Evolutionary conservation across 116 monocot genomes (phyloP).

Genomic region (Trichopus zeylanicus): DNA sequence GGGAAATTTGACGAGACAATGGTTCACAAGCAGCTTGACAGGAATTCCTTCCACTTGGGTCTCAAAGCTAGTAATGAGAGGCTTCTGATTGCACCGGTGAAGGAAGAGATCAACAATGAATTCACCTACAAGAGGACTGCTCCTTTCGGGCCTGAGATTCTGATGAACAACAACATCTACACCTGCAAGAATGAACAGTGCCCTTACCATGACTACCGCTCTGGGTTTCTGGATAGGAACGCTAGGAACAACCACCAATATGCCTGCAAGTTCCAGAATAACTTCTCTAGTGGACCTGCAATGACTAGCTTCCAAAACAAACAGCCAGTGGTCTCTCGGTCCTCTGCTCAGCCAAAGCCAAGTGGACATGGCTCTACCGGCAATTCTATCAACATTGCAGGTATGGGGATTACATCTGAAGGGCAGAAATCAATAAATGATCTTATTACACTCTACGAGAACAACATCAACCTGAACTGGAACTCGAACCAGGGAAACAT

Average conservation of each 20-base stretch:
- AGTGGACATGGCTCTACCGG: neutral
- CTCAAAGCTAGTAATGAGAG: neutral
- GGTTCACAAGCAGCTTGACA: conserved; percentile 7
- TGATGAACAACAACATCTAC: conserved; percentile 11
- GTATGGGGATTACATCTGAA: conserved; percentile 41
- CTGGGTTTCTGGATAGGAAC: conserved; percentile 41
- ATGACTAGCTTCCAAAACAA: conserved; percentile 35
- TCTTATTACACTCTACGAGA: conserved; percentile 50
- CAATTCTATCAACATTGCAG: conserved; percentile 17
- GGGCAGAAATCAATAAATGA: conserved; percentile 52
- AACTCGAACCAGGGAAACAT: neutral
- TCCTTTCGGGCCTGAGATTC: conserved; percentile 12
- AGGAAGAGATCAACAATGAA: conserved; percentile 18
- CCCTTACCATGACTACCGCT: conserved; percentile 25
- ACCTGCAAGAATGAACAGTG: conserved; percentile 40
- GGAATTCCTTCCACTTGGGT: conserved; percentile 15
- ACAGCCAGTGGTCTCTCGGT: conserved; percentile 17
- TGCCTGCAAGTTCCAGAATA: conserved; percentile 19
- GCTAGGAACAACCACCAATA: conserved; percentile 39
- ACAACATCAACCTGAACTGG: conserved; percentile 13
- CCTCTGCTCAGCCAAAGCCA: conserved; percentile 14
- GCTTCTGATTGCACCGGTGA: neutral
- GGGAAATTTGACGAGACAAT: conserved; percentile 8
- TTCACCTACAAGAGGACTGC: conserved; percentile 51
- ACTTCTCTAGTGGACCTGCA: conserved; percentile 9